These are phyloP conservation scores for Citrus medica DNA, from an alignment of 345 rosid genomes.

Conservation along the genomic window DNA sequence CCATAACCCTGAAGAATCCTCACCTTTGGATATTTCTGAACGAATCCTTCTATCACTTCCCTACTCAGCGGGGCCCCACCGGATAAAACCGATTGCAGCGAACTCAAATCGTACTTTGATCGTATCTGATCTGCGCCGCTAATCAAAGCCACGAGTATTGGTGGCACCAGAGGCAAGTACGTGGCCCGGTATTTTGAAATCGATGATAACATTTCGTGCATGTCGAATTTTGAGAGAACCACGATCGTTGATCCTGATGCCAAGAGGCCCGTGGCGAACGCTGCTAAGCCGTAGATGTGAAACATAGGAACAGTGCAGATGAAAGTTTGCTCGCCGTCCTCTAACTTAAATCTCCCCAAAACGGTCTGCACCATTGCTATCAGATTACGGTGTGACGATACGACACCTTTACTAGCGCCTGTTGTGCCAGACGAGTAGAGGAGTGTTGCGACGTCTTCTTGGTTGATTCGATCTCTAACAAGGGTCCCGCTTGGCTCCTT, in stretches of 20 bases:
- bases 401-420: conserved; percentile 86
- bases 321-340: conserved; percentile 39
- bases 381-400: conserved; percentile 62
- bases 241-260: conserved; percentile 67
- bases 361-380: conserved; percentile 59
- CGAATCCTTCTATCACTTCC: conserved; percentile 67
- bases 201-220: conserved; percentile 63
- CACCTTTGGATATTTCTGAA: conserved; percentile 50
- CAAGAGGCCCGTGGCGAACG: conserved; percentile 61
- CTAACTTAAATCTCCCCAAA: conserved; percentile 27
- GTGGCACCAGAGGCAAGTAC: conserved; percentile 64
- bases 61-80: conserved; percentile 88
- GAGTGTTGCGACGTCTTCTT: conserved; percentile 74
- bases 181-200: conserved; percentile 53
- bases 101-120: conserved; percentile 57
- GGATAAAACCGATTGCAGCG: conserved; percentile 42
- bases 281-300: conserved; percentile 73
- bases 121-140: conserved; percentile 48
- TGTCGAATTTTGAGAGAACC: conserved; percentile 66
- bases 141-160: conserved; percentile 52
- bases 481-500: conserved; percentile 30
- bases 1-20: conserved; percentile 67
- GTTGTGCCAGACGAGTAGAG: conserved; percentile 95
- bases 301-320: conserved; percentile 92
- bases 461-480: conserved; percentile 56